These are phyloP conservation scores for Tuber indicum DNA, from an alignment of 495 filamentous ascomycete genomes.

Conservation along the genomic window DNA sequence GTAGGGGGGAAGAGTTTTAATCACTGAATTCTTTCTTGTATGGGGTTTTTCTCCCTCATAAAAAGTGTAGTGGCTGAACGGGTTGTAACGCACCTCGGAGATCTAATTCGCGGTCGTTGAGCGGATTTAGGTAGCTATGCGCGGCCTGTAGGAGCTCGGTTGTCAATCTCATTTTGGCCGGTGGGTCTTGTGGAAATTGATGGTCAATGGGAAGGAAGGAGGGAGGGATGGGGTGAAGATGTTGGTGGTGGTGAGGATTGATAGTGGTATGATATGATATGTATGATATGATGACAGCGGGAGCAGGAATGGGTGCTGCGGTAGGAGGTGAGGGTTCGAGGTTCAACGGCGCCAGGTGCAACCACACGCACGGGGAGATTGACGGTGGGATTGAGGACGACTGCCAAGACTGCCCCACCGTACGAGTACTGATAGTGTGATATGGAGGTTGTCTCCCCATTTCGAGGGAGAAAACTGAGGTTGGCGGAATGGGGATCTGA, in stretches of 20 bases:
- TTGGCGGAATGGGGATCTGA: not conserved
- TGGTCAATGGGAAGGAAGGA: not conserved
- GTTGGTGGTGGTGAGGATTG: not conserved
- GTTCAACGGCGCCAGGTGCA: not conserved
- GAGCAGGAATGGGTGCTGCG: slow-evolving; percentile 44
- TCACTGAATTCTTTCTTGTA: slow-evolving; percentile 62
- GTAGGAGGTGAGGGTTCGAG: slow-evolving; percentile 50
- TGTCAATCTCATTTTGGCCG: slow-evolving; percentile 73
- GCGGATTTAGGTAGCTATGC: slow-evolving; percentile 92
- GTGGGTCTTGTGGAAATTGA: slow-evolving; percentile 1
- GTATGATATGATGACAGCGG: not conserved
- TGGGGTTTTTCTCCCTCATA: not conserved
- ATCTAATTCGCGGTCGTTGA: slow-evolving; percentile 97
- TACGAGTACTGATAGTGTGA: too few relatives aligned
- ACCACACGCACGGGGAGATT: not conserved
- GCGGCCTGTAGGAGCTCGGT: slow-evolving; percentile 85
- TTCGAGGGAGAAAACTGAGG: not conserved
- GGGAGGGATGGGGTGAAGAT: not conserved
- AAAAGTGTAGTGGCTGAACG: not conserved
- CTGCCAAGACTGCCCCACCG: slow-evolving; percentile 17
- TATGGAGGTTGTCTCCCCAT: not conserved
- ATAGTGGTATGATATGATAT: not conserved
- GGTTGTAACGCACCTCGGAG: slow-evolving; percentile 95
- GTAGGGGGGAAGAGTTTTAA: slow-evolving; percentile 46
- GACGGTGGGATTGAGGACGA: slow-evolving; percentile 13